Conservation (phyloP, 1,139 yeast genomes). For the Arxiozyma heterogenica region DNA sequence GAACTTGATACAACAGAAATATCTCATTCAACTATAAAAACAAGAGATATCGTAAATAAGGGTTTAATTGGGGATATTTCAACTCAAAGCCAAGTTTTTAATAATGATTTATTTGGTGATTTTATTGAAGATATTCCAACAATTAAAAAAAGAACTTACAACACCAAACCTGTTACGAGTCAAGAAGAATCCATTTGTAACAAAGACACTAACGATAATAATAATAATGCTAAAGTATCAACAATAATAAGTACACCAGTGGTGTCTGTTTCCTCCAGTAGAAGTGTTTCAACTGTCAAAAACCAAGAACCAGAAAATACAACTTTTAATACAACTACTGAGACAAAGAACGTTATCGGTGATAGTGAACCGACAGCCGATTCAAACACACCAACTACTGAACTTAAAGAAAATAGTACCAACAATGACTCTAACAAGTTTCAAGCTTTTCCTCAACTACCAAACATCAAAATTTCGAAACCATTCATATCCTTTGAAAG, state of each 20-base stretch:
- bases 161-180: not conserved
- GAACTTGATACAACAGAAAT: conserved; percentile 1
- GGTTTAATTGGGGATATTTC: conserved; percentile 6
- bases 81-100: conserved; percentile 19
- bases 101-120: conserved; percentile 27
- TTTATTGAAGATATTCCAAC: conserved; percentile 7
- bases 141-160: not conserved
- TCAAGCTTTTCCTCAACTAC: conserved; percentile 12
- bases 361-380: not conserved
- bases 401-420: not conserved
- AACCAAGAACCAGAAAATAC: not conserved
- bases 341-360: not conserved
- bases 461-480: conserved; percentile 5
- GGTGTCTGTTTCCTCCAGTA: not conserved
- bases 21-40: conserved; percentile 5
- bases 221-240: not conserved
- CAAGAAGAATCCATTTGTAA: not conserved
- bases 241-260: not conserved
- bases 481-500: conserved; percentile 12
- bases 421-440: conserved; percentile 2
- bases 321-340: not conserved
- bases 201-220: not conserved
- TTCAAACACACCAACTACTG: not conserved
- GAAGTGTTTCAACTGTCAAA: not conserved
- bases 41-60: conserved; percentile 6